Evolutionary conservation across 208 protist genomes (phyloP).

Genomic region (Strigomonas culicis): DNA sequence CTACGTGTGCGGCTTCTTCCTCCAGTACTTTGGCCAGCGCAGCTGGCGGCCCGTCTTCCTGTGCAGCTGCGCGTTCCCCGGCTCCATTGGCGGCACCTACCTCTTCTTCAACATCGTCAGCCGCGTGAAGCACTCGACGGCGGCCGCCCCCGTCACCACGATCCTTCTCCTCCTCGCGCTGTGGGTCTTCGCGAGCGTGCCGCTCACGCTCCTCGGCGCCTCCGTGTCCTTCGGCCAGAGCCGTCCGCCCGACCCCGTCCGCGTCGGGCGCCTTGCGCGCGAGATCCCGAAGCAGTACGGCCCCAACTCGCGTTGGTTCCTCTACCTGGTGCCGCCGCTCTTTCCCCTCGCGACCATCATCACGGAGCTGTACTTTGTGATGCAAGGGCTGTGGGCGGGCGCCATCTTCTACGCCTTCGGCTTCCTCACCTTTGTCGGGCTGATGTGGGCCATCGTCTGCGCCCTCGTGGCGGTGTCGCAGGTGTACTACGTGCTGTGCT

Average conservation of each 20-base stretch:
- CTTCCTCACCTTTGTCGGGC: constrained; percentile 95
- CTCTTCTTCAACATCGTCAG: constrained; percentile 67
- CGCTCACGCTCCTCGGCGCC: constrained; percentile 94
- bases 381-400: constrained; percentile 92
- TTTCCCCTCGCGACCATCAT: constrained; percentile 97
- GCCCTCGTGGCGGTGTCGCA: constrained; percentile 97
- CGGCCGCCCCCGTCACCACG: constrained; percentile 54
- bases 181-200: constrained; percentile 94
- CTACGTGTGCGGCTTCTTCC: constrained; percentile 90
- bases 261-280: constrained; percentile 94
- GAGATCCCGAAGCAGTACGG: constrained; percentile 92
- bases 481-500: constrained; percentile 97
- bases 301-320: constrained; percentile 50
- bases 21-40: constrained; percentile 88
- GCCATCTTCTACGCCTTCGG: constrained; percentile 98
- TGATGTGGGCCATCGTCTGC: constrained; percentile 94
- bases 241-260: constrained; percentile 77
- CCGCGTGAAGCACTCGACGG: constrained; percentile 43
- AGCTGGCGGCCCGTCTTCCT: constrained; percentile 92
- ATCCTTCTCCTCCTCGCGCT: constrained; percentile 60
- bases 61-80: constrained; percentile 62
- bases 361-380: constrained; percentile 98
- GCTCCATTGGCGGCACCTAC: constrained; percentile 56
- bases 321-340: constrained; percentile 62
- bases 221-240: constrained; percentile 93